Percentiles rank a stretch among this genome's conserved stretches.
These are phyloP conservation scores for Plasmodium knowlesi DNA, from an alignment of 169 alveolate genomes.

Conservation along the genomic window DNA sequence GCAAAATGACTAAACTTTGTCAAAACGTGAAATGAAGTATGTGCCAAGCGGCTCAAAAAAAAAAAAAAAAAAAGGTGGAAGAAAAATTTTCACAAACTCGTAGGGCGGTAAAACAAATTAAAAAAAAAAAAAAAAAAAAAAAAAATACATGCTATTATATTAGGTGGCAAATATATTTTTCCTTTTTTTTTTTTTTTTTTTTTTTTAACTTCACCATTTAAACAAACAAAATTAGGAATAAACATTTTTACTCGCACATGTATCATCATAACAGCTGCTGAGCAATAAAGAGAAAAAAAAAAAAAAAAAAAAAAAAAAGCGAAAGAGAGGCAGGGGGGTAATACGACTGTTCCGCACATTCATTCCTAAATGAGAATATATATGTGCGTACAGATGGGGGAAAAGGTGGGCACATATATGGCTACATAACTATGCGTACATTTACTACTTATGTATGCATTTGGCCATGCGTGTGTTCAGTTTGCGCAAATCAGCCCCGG, in stretches of 20 bases:
- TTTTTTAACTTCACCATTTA: not conserved
- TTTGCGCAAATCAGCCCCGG: not conserved
- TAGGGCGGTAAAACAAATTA: not conserved
- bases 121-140: conserved; percentile 3
- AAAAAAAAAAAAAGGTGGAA: not conserved
- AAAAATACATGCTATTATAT: not conserved
- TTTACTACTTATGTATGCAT: not conserved
- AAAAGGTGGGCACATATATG: not conserved
- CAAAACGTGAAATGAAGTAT: not conserved
- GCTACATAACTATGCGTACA: not conserved
- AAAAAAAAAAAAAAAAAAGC: not conserved
- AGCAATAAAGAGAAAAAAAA: not conserved
- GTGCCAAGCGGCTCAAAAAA: not conserved
- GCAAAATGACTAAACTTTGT: not conserved
- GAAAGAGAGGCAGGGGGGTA: not conserved
- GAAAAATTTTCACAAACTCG: not conserved
- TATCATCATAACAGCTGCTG: not conserved
- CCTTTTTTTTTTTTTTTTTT: too few species aligned
- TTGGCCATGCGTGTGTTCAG: not conserved
- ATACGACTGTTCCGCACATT: not conserved
- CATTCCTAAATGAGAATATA: not conserved
- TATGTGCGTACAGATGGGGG: not conserved
- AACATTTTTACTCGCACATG: not conserved
- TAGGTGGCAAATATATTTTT: not conserved
- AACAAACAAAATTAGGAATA: not conserved